A percentile compares a stretch with the other conserved stretches of the same genome.
Evolutionary conservation across 305 asterid species (phyloP).

Genomic region (Solanum chacoense): DNA sequence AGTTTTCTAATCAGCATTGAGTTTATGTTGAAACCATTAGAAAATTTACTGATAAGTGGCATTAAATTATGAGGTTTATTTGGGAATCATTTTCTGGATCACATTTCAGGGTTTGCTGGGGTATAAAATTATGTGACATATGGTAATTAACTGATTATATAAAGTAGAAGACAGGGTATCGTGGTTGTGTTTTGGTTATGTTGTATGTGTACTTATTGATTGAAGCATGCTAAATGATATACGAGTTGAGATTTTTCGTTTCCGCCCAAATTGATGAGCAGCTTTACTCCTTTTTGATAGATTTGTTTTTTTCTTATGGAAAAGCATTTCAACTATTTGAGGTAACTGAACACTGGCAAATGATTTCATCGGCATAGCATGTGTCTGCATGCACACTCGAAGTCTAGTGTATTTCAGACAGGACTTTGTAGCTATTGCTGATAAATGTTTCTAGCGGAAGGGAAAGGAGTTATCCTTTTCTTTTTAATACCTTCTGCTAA

Average conservation of each 20-base stretch:
- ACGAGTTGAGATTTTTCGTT: not conserved
- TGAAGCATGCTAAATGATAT: not conserved
- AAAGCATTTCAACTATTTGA: not conserved
- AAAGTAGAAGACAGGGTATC: not conserved
- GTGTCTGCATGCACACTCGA: not conserved
- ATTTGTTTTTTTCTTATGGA: not conserved
- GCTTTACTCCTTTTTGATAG: not conserved
- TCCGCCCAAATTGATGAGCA: not conserved
- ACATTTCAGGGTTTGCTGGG: not conserved
- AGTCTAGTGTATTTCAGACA: not conserved
- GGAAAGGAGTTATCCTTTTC: not conserved
- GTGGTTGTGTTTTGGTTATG: not conserved
- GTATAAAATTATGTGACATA: not conserved
- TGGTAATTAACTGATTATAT: not conserved
- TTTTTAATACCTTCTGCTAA: not conserved
- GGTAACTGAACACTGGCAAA: not conserved
- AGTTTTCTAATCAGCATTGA: conserved; percentile 15
- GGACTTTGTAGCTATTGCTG: not conserved
- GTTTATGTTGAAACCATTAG: not conserved
- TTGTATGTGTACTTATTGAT: not conserved
- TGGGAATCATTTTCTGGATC: not conserved
- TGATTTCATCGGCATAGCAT: not conserved
- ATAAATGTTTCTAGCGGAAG: not conserved
- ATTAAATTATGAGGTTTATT: not conserved
- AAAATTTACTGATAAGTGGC: not conserved